These are phyloP conservation scores for Paracoccidioides brasiliensis DNA, from an alignment of 2,329 filamentous ascomycete genomes.

Conservation along the genomic window DNA sequence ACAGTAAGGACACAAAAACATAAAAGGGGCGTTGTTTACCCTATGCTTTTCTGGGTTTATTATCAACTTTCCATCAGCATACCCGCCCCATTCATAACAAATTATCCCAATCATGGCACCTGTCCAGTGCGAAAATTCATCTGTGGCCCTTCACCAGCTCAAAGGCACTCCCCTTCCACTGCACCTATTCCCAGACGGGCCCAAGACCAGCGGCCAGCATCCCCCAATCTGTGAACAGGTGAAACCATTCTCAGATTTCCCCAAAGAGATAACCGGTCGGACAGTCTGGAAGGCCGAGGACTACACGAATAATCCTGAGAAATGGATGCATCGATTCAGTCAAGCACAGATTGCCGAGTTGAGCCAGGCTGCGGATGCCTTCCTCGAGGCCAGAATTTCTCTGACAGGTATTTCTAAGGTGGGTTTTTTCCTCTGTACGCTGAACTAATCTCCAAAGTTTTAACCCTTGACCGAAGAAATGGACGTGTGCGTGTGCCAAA, in stretches of 20 bases:
- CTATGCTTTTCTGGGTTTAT: neutral
- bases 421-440: neutral
- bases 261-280: constrained; percentile 54
- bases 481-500: neutral
- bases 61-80: neutral
- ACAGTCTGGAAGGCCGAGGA: constrained; percentile 61
- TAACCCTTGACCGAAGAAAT: neutral
- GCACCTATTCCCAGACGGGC: constrained; percentile 48
- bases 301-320: constrained; percentile 48
- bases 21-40: neutral
- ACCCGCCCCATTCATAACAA: neutral
- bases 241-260: constrained; percentile 56
- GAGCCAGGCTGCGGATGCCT: constrained; percentile 52
- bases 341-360: constrained; percentile 55
- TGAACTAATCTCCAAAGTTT: neutral
- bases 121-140: constrained; percentile 9
- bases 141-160: constrained; percentile 2
- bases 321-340: constrained; percentile 61
- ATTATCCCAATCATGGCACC: constrained; percentile 9
- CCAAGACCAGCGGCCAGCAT: constrained; percentile 60
- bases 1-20: neutral
- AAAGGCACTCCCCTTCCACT: constrained; percentile 2
- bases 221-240: constrained; percentile 53
- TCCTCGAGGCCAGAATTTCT: constrained; percentile 51
- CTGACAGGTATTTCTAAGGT: constrained; percentile 58